A percentile compares a stretch with the other conserved stretches of the same genome.
Evolutionary conservation across 2,329 filamentous ascomycete species (phyloP).

Genomic region (Alternaria gaisen): DNA sequence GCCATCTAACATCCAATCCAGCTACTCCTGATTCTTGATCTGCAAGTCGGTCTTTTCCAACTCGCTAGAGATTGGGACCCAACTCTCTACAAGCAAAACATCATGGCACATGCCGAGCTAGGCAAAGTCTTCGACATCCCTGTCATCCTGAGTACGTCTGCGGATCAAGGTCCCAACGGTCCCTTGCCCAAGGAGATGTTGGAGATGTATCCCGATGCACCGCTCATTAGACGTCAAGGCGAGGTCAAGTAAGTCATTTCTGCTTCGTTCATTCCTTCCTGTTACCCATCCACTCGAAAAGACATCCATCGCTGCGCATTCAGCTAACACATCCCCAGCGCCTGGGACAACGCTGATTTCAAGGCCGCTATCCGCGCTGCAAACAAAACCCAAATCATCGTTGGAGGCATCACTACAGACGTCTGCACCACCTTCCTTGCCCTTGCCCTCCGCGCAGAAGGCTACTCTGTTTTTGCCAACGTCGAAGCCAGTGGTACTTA

Average conservation of each 20-base stretch:
- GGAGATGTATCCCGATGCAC: slow-evolving; percentile 71
- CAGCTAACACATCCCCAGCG: slow-evolving; percentile 46
- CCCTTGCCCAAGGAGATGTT: slow-evolving; percentile 74
- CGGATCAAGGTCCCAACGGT: slow-evolving; percentile 75
- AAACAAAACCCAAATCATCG: slow-evolving; percentile 73
- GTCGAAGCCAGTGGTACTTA: slow-evolving; percentile 76
- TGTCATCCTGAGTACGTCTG: slow-evolving; percentile 74
- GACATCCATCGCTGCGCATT: background rate
- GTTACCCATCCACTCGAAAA: background rate
- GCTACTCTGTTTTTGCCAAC: slow-evolving; percentile 78
- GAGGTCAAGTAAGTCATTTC: slow-evolving; percentile 66
- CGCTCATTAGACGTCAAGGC: slow-evolving; percentile 72
- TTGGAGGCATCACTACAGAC: slow-evolving; percentile 77
- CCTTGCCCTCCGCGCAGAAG: slow-evolving; percentile 73
- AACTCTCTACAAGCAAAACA: slow-evolving; percentile 70
- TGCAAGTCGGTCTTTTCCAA: slow-evolving; percentile 67
- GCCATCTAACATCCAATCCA: slow-evolving; percentile 29
- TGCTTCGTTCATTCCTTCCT: background rate
- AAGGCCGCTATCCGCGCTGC: slow-evolving; percentile 70
- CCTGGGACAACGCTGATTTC: slow-evolving; percentile 79
- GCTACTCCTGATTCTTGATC: slow-evolving; percentile 67
- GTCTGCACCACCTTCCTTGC: slow-evolving; percentile 79
- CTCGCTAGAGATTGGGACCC: slow-evolving; percentile 72
- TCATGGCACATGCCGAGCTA: slow-evolving; percentile 72
- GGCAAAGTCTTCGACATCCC: slow-evolving; percentile 74